A percentile compares a stretch with the other conserved stretches of the same genome.
Evolutionary conservation across 441 rosid species (phyloP).

Genomic region (Eruca vesicaria): DNA sequence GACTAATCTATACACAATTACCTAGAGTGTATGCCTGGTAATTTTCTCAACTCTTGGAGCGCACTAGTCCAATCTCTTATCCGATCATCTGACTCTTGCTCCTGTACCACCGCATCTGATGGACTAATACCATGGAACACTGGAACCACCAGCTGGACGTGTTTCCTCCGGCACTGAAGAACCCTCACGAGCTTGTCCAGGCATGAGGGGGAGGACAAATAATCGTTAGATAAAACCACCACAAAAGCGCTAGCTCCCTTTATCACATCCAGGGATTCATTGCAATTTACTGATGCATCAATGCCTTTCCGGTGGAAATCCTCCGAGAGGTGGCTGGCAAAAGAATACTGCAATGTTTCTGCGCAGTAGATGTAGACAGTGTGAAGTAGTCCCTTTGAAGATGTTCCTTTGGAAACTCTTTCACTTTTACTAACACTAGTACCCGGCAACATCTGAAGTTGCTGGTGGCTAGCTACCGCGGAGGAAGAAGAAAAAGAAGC

Average conservation of each 20-base stretch:
- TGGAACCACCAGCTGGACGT: neutral
- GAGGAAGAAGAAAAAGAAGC: slow-evolving; percentile 25
- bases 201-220: neutral
- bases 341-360: neutral
- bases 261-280: neutral
- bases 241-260: neutral
- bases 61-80: neutral
- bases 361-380: neutral
- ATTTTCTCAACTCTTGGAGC: neutral
- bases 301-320: neutral
- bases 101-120: too few relatives aligned
- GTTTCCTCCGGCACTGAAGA: neutral
- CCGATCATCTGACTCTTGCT: neutral
- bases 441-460: slow-evolving; percentile 27
- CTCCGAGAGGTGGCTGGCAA: neutral
- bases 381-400: too few relatives aligned
- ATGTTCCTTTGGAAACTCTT: too few relatives aligned
- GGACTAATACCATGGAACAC: neutral
- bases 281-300: neutral
- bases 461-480: slow-evolving; percentile 22
- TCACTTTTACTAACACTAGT: slow-evolving; percentile 34
- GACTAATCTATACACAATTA: neutral
- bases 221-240: neutral
- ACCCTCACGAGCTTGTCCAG: neutral
- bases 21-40: neutral